Conservation (phyloP, 148 eudicot genomes). For the Gaultheria prostrata region DNA sequence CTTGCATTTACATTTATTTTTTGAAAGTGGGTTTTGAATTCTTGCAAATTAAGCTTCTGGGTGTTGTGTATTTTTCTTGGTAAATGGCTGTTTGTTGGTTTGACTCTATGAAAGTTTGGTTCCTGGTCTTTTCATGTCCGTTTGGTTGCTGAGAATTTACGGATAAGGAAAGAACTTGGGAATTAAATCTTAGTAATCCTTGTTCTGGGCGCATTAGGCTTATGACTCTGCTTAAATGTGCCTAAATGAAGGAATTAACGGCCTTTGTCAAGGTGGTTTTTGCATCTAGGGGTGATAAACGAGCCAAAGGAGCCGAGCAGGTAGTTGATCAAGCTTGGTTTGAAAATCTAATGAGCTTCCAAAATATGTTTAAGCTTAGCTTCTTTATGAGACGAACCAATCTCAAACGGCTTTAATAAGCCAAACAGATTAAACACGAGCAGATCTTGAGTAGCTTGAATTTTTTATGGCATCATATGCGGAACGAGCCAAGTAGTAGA, state of each 20-base stretch:
- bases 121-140: neutral
- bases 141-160: conserved; percentile 15
- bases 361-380: no score
- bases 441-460: no score
- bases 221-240: neutral
- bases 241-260: neutral
- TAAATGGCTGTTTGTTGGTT: neutral
- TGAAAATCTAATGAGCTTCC: no score
- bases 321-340: no score
- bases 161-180: neutral
- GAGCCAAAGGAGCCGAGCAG: no score
- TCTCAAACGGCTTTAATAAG: no score
- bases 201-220: neutral
- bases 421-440: no score
- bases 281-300: neutral
- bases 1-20: neutral
- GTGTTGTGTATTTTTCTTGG: conserved; percentile 2
- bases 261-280: neutral
- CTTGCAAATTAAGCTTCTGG: conserved; percentile 13
- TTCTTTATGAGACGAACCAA: no score
- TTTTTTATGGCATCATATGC: no score
- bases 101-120: conserved; percentile 2
- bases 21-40: neutral
- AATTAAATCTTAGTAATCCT: neutral
- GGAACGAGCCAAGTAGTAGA: no score